These are phyloP conservation scores for Sungouiella thailandica DNA, from an alignment of 805 yeast species.

Conservation along the genomic window DNA sequence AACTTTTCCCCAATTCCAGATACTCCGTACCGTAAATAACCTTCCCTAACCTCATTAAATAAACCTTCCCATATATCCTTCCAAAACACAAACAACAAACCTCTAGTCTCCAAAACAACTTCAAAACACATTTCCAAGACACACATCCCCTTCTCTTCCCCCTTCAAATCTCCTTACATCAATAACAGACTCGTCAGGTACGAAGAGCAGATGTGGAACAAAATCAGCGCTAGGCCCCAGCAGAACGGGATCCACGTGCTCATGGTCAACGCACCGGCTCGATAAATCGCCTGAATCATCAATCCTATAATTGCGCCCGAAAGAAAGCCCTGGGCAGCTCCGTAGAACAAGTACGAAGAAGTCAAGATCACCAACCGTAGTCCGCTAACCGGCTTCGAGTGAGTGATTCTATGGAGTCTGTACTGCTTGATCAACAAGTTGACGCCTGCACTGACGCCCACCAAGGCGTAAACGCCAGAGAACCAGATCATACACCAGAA, in stretches of 20 bases:
- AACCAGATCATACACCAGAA: constrained; percentile 75
- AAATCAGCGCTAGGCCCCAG: constrained; percentile 65
- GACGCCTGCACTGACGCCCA: constrained; percentile 55
- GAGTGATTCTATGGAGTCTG: constrained; percentile 8
- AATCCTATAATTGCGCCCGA: constrained; percentile 78
- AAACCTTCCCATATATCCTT: no score
- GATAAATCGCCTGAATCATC: constrained; percentile 67
- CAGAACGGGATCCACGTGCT: constrained; percentile 93
- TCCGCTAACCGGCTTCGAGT: constrained; percentile 2
- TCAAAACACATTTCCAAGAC: no score
- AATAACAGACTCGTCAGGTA: constrained; percentile 47
- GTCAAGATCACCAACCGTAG: constrained; percentile 38
- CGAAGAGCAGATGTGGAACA: constrained; percentile 62
- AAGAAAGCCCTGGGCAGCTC: constrained; percentile 59
- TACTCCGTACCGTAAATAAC: no score
- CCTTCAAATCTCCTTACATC: constrained; percentile 4
- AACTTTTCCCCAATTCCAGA: no score
- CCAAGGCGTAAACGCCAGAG: constrained; percentile 54
- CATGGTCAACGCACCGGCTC: constrained; percentile 79
- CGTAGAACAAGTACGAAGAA: constrained; percentile 45
- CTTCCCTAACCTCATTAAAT: no score
- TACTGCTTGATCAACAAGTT: constrained; percentile 20
- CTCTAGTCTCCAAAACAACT: no score
- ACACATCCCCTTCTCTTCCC: no score
- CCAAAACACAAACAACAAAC: no score